These are phyloP conservation scores for Dentipellis fragilis DNA, from an alignment of 768 basidiomycete genomes.

Conservation along the genomic window DNA sequence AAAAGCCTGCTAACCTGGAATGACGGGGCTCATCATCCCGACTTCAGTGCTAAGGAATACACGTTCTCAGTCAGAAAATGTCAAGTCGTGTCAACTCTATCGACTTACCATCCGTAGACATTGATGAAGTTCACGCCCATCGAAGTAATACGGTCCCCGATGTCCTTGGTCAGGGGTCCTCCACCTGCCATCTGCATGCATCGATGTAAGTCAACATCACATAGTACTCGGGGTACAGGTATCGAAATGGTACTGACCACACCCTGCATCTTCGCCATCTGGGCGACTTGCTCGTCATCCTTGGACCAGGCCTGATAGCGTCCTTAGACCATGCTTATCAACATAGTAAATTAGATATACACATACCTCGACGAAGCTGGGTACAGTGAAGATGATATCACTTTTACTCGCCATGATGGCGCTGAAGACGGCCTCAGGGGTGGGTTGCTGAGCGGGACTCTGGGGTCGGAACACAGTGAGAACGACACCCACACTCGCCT, in stretches of 20 bases:
- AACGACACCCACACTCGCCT: background rate
- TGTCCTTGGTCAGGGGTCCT: background rate
- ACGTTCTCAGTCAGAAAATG: background rate
- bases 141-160: background rate
- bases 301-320: background rate
- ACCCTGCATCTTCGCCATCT: background rate
- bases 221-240: background rate
- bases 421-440: conserved; percentile 6
- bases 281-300: background rate
- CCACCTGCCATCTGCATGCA: background rate
- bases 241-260: background rate
- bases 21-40: conserved; percentile 13
- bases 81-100: background rate
- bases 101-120: background rate
- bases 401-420: conserved; percentile 15
- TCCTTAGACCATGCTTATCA: background rate
- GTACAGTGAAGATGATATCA: conserved; percentile 13
- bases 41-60: conserved; percentile 11
- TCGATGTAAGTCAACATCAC: background rate
- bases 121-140: background rate
- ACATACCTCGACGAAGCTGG: background rate
- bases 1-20: conserved; percentile 10
- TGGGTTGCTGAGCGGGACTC: background rate
- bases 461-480: background rate
- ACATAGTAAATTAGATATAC: background rate